These are phyloP conservation scores for Pigoraptor vietnamica DNA, from an alignment of 78 protist genomes.

Conservation along the genomic window DNA sequence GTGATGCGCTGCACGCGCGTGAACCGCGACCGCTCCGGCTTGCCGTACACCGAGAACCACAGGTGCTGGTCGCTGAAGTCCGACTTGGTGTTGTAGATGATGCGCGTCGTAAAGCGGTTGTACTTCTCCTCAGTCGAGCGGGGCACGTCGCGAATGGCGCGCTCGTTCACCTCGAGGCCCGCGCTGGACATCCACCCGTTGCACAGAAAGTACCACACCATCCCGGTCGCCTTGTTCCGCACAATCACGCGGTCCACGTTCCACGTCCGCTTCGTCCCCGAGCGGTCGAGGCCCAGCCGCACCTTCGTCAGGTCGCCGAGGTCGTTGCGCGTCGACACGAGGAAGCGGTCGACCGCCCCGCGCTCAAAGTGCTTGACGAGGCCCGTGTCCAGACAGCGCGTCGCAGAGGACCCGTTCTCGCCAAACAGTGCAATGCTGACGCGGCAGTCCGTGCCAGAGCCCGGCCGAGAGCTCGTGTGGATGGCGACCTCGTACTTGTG, in stretches of 20 bases:
- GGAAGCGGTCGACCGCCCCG: neutral
- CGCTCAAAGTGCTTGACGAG: neutral
- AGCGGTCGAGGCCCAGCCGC: neutral
- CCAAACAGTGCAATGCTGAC: neutral
- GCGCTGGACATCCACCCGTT: neutral
- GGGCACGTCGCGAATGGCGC: neutral
- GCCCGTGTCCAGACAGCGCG: neutral
- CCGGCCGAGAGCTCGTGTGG: neutral
- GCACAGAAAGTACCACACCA: neutral
- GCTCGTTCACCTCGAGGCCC: neutral
- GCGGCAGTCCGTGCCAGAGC: neutral
- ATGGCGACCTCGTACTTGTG: neutral
- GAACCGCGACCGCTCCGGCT: neutral
- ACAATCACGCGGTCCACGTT: neutral
- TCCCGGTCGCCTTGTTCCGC: neutral
- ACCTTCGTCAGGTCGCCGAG: neutral
- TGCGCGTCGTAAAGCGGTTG: neutral
- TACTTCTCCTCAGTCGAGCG: neutral
- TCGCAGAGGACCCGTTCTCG: neutral
- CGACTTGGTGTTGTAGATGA: neutral
- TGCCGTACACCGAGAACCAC: neutral
- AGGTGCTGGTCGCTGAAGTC: neutral
- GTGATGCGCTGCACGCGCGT: neutral
- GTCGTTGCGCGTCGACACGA: neutral
- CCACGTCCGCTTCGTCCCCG: neutral